Evolutionary conservation across 331 rosid species (phyloP), one percentile per base, ranked within the genome.

Genomic region (Saraca asoca): DNA sequence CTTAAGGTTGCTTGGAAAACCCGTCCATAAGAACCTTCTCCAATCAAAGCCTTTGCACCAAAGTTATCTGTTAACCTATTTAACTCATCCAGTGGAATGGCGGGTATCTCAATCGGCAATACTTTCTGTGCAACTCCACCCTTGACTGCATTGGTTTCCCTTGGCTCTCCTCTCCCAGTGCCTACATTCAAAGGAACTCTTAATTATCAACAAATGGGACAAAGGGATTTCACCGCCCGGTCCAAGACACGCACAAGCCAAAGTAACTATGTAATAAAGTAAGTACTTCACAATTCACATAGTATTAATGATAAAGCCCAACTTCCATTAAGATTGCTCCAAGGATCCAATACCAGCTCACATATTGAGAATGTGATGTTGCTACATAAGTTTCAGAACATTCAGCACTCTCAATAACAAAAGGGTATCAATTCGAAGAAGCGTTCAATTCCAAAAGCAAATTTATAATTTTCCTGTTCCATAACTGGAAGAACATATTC

Each of bases 21-120:
- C 33, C 95, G 68, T 61, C 98, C 98, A 48, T 91, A 89, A 37
- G 98, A 91, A 69, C 98, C 98, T 85, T 91, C 98, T 1, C 98
- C 98, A 18, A 91, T 91, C 54, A 87, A 85, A 52, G 95, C 79
- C 69, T 82, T 85, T 12, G 81, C 7, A 31, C 98, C 98, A 12
- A 89, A 91, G 67, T 87, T 85, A 34, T 74, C 64, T 31, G 98
- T 91, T 49, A 75, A 60, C 77, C 92, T 83, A 69, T 85, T 83
- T 68, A 91, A 78, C 79, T 89, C 98, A 65, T 75, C 90, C 77
- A 91, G 62, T 13, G 83, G 35, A 12, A 91, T 73, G 8, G 82
- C 64, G 0, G 98, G 98, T 42, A 80, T 82, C 78, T 89, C 96
- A 62, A 89, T 89, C 13, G 98, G 92, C 61, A 91, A 78, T 5